A percentile compares a stretch with the other conserved stretches of the same genome.
These are phyloP conservation scores for Arachnopeziza araneosa DNA, from an alignment of 2,329 filamentous ascomycete species.

Conservation along the genomic window DNA sequence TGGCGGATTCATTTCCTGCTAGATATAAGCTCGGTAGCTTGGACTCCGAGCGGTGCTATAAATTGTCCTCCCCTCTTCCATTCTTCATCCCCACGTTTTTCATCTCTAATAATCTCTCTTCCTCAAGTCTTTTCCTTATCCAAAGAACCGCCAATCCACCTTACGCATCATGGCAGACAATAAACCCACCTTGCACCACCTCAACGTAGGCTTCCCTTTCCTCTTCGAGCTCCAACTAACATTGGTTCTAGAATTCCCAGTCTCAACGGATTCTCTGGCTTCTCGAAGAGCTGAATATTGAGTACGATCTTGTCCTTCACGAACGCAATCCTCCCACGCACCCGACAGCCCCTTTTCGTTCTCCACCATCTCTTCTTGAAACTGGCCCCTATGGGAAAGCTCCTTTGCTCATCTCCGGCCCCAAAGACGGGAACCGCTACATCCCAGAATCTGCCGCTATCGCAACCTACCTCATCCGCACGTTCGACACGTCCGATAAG, in stretches of 20 bases:
- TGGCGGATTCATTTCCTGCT: no score
- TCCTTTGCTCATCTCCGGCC: constrained; percentile 52
- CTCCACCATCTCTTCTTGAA: constrained; percentile 63
- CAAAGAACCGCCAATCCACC: no score
- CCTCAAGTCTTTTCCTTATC: no score
- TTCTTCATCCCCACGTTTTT: neutral
- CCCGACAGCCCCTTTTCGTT: constrained; percentile 37
- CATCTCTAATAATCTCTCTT: neutral
- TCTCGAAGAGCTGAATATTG: constrained; percentile 62
- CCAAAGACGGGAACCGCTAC: constrained; percentile 16
- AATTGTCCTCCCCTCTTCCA: no score
- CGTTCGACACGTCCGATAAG: constrained; percentile 27
- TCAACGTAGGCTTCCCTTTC: constrained; percentile 18
- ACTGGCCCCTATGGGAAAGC: constrained; percentile 82
- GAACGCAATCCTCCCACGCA: constrained; percentile 49
- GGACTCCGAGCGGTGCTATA: no score
- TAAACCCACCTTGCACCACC: constrained; percentile 24
- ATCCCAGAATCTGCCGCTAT: constrained; percentile 31
- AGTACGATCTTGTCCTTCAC: constrained; percentile 76
- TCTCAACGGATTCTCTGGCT: constrained; percentile 64
- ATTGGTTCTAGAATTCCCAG: constrained; percentile 49
- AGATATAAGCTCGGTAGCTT: no score
- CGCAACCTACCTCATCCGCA: constrained; percentile 30
- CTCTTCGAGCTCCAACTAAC: neutral
- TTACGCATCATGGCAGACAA: constrained; percentile 9